A percentile compares a stretch with the other conserved stretches of the same genome.
Evolutionary conservation across 768 basidiomycete genomes (phyloP).

Genomic region (Boletus huronensis): DNA sequence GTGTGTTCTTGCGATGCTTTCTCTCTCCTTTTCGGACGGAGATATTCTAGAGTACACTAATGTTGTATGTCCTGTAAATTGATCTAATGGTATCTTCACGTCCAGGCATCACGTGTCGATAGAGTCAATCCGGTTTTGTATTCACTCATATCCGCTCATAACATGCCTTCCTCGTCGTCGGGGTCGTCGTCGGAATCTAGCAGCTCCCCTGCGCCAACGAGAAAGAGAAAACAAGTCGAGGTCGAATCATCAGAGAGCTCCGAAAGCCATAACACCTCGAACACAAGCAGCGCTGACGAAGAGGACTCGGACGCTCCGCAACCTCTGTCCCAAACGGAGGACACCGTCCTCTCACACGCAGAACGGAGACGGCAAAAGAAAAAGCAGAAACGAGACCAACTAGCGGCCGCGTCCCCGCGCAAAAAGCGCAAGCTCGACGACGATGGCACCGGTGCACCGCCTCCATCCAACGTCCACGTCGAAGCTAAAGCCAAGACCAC

Average conservation of each 20-base stretch:
- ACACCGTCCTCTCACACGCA: conserved; percentile 68
- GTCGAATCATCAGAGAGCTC: conserved; percentile 14
- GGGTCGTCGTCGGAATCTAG: conserved; percentile 32
- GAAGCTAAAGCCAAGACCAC: not conserved
- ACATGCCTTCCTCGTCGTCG: conserved; percentile 24
- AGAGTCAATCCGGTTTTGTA: not conserved
- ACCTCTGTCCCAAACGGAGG: conserved; percentile 1
- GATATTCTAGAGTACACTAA: conserved; percentile 21
- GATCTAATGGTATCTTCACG: conserved; percentile 14
- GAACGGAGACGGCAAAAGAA: conserved; percentile 65
- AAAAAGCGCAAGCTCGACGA: conserved; percentile 49
- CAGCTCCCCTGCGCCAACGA: conserved; percentile 26
- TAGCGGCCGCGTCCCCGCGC: conserved; percentile 8
- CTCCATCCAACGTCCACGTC: not conserved
- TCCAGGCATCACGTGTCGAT: conserved; percentile 9
- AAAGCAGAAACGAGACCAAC: conserved; percentile 29
- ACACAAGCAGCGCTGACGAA: conserved; percentile 6
- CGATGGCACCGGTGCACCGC: conserved; percentile 3
- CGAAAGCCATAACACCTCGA: conserved; percentile 29
- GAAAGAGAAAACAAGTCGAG: conserved; percentile 25
- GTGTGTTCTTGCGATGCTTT: not conserved
- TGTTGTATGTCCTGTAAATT: conserved; percentile 18
- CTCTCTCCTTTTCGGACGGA: conserved; percentile 4
- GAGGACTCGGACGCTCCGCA: conserved; percentile 4
- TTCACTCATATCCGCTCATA: not conserved